These are phyloP conservation scores for Platismatia glauca DNA, from an alignment of 495 filamentous ascomycete species.

Conservation along the genomic window DNA sequence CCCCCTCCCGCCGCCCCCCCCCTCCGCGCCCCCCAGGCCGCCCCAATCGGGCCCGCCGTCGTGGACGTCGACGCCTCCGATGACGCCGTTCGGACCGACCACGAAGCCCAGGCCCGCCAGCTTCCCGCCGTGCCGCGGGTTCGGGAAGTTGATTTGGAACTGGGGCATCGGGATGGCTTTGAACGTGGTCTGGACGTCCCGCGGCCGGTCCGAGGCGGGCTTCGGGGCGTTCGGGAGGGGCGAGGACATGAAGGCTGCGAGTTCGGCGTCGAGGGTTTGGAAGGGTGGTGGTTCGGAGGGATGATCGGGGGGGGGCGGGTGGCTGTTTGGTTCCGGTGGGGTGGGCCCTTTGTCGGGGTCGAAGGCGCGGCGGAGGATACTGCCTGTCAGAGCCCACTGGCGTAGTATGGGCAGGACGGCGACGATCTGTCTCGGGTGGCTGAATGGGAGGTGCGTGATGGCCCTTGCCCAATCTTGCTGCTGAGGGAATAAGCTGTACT, in stretches of 20 bases:
- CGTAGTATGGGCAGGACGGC: conserved; percentile 65
- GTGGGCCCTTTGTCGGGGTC: conserved; percentile 8
- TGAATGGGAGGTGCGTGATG: conserved; percentile 67
- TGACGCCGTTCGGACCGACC: conserved; percentile 52
- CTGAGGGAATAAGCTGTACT: conserved; percentile 60
- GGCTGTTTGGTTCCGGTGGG: not conserved
- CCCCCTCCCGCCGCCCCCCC: conserved; percentile 25
- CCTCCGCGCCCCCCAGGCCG: conserved; percentile 12
- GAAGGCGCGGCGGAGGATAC: conserved; percentile 55
- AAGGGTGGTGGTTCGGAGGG: conserved; percentile 4
- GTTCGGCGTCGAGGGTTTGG: conserved; percentile 15
- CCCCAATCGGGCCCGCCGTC: conserved; percentile 21
- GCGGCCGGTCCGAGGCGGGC: not conserved
- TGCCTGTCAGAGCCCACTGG: conserved; percentile 64
- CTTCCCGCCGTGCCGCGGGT: conserved; percentile 24
- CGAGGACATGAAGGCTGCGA: conserved; percentile 15
- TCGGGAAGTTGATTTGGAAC: conserved; percentile 42
- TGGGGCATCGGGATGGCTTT: conserved; percentile 38
- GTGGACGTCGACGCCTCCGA: conserved; percentile 37
- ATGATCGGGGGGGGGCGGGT: not conserved
- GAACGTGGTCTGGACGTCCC: conserved; percentile 40
- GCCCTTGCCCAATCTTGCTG: conserved; percentile 60
- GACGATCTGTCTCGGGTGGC: conserved; percentile 76
- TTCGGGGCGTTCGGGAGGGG: conserved; percentile 7
- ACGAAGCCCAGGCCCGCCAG: conserved; percentile 46